These are phyloP conservation scores for Claviceps pusilla DNA, from an alignment of 2,329 filamentous ascomycete species.

Conservation along the genomic window DNA sequence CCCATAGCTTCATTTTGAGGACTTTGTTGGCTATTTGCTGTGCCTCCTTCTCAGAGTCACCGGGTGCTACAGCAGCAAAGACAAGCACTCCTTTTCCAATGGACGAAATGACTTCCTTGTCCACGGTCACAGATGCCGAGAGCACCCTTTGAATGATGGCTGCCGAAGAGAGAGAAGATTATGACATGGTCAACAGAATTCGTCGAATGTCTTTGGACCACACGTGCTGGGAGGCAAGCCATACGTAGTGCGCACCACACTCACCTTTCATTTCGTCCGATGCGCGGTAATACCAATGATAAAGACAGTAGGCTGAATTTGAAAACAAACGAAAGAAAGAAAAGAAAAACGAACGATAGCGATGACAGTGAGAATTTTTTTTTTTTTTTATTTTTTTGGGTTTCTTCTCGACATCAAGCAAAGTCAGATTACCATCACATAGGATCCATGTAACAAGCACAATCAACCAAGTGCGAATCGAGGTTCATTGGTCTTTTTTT, in stretches of 20 bases:
- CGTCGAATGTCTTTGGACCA: not conserved
- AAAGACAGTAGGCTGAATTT: not conserved
- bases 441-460: not conserved
- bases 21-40: constrained; percentile 74
- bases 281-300: not conserved
- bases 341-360: too few relatives aligned
- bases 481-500: not conserved
- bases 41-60: constrained; percentile 79
- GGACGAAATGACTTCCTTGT: constrained; percentile 75
- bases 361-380: too few relatives aligned
- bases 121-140: constrained; percentile 89
- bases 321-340: not conserved
- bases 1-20: constrained; percentile 82
- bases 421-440: not conserved
- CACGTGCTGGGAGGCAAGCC: not conserved
- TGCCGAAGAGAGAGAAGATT: constrained; percentile 21
- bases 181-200: not conserved
- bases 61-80: constrained; percentile 78
- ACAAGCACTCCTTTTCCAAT: constrained; percentile 85
- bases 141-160: constrained; percentile 87
- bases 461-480: not conserved
- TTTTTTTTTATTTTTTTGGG: not conserved
- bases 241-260: not conserved
- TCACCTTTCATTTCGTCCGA: constrained; percentile 7
- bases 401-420: not conserved